Conservation (phyloP, 2,329 filamentous ascomycete genomes). For the Colletotrichum sp. region DNA sequence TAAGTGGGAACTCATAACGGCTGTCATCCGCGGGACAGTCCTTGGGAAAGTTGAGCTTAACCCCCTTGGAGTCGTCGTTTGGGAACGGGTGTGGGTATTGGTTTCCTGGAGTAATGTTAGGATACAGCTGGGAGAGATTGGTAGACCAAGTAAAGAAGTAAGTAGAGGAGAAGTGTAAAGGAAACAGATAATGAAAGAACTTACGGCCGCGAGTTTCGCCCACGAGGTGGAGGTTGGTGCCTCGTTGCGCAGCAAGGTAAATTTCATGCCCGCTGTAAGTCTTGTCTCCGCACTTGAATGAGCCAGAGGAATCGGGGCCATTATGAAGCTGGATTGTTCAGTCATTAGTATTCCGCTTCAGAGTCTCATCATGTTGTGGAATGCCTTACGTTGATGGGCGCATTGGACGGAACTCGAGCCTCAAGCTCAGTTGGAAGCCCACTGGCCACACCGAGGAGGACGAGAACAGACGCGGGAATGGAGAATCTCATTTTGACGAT, state of each 20-base stretch:
- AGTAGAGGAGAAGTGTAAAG: rapidly evolving
- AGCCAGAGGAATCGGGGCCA: background rate
- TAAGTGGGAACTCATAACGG: background rate
- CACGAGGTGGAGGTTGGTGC: background rate
- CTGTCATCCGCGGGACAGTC: background rate
- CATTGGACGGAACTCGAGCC: background rate
- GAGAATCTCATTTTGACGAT: background rate
- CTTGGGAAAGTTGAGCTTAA: background rate
- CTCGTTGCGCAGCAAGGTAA: background rate
- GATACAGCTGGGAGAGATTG: background rate
- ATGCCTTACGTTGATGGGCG: background rate
- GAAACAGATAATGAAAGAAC: background rate
- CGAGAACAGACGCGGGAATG: background rate
- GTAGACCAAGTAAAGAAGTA: background rate
- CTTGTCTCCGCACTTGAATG: background rate
- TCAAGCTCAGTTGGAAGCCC: background rate
- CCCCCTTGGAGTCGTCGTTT: background rate
- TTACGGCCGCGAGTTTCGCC: background rate
- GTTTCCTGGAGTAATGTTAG: background rate
- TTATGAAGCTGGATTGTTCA: background rate
- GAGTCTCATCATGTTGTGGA: background rate
- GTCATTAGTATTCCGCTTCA: background rate
- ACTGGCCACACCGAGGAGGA: background rate
- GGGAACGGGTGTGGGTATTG: background rate
- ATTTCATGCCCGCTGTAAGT: background rate